Percentiles rank a stretch among this genome's conserved stretches.
These are phyloP conservation scores for Alternaria rosae DNA, from an alignment of 2,329 filamentous ascomycete species.

Conservation along the genomic window DNA sequence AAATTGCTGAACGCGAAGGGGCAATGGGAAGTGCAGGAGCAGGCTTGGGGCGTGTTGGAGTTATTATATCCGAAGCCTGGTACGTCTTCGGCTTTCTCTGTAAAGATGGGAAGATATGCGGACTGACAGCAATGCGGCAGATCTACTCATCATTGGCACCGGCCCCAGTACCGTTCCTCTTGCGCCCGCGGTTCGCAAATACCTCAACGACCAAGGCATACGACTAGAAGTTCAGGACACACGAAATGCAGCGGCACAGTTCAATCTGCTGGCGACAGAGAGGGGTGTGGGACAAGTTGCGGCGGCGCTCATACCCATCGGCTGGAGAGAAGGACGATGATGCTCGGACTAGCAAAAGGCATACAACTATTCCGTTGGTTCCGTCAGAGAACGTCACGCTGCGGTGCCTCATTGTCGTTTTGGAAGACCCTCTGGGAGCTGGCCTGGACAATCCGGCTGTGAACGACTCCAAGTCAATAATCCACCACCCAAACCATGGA, in stretches of 20 bases:
- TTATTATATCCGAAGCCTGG: conserved; percentile 88
- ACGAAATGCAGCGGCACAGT: conserved; percentile 90
- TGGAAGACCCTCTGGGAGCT: background rate
- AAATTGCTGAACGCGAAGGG: conserved; percentile 75
- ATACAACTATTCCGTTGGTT: background rate
- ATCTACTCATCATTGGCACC: conserved; percentile 88
- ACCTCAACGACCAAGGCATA: conserved; percentile 80
- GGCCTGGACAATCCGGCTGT: background rate
- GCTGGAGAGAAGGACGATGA: conserved; percentile 69
- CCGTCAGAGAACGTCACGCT: background rate
- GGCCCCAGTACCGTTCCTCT: conserved; percentile 79
- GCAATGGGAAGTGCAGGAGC: conserved; percentile 77
- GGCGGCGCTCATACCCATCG: conserved; percentile 85
- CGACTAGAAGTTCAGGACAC: conserved; percentile 90
- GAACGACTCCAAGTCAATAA: background rate
- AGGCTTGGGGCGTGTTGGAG: conserved; percentile 77
- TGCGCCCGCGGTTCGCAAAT: conserved; percentile 74
- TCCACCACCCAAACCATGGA: background rate
- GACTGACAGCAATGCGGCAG: conserved; percentile 54
- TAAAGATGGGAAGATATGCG: too few relatives aligned
- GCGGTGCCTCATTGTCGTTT: background rate
- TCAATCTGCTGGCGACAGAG: conserved; percentile 94
- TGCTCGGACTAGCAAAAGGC: background rate
- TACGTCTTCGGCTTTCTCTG: too few relatives aligned
- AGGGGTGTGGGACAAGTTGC: conserved; percentile 84